These are phyloP conservation scores for Dactylellina parvicollis DNA, from an alignment of 2,329 filamentous ascomycete species.

Conservation along the genomic window DNA sequence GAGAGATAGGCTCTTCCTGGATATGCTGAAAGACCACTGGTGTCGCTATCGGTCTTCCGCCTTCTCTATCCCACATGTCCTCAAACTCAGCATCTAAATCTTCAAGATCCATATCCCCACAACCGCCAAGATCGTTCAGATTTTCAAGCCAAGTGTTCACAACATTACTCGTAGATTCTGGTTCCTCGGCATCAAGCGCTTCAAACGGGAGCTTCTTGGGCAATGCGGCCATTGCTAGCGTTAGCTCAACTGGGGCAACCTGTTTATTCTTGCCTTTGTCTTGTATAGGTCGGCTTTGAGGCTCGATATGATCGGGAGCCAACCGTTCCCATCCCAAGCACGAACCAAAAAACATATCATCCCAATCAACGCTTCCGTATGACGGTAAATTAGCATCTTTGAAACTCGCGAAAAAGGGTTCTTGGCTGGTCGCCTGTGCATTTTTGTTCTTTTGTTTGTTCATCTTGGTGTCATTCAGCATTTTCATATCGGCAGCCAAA, in stretches of 20 bases:
- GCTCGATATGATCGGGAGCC: not conserved
- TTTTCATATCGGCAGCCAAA: not conserved
- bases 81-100: slow-evolving; percentile 22
- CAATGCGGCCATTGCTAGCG: not conserved
- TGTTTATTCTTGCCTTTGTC: not conserved
- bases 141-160: not conserved
- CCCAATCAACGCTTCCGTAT: slow-evolving; percentile 18
- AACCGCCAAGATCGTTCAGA: slow-evolving; percentile 4
- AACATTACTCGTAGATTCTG: too few species aligned
- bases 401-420: not conserved
- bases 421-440: not conserved
- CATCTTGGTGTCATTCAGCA: not conserved
- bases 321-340: not conserved
- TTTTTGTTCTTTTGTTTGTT: not conserved
- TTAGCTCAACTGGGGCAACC: not conserved
- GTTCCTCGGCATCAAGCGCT: slow-evolving; percentile 11
- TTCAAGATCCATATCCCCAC: slow-evolving; percentile 3
- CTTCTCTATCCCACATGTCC: not conserved
- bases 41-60: not conserved
- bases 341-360: slow-evolving; percentile 15
- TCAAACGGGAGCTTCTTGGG: slow-evolving; percentile 2
- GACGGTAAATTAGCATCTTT: not conserved
- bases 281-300: not conserved
- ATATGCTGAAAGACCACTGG: too few species aligned
- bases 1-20: too few species aligned